Base-by-base conservation (phyloP, 2,329 filamentous ascomycete species). In the Venturia carpophila region DNA sequence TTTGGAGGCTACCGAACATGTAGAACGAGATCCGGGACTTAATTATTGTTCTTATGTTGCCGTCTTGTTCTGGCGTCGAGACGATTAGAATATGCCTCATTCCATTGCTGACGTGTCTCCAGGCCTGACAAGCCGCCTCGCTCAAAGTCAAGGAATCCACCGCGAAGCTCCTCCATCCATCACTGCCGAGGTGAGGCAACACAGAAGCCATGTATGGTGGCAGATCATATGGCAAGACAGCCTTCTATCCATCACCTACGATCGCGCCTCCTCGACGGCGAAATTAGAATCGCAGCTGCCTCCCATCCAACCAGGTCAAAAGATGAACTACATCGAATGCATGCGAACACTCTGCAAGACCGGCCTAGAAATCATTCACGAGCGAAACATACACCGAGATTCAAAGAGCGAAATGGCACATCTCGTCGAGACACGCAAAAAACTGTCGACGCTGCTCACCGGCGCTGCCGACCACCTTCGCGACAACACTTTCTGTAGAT, bases 171-270 rank as follows among this genome's bases (percentile, higher is more conserved):
- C 83, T 43, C 78, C 79, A 27, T 81, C 82, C 58, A 79, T 80
- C 2, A 74, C 80, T 3, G 70, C 76, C 5, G 80, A 84, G 63
- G 74, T 74, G 39, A 75, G 71, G 49, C 71, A 75, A 5, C 68
- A 70, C 10, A 70, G 76, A 37, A 76, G 73, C 66, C 78, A 77
- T 66, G 72, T 77, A 13, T 81, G 79, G 79, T 87, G 84, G 84
- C 83, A 83, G 2, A 79, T 87, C 68, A 79, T 86, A 42, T 87
- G 84, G 84, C 84, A 87, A 70, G 84, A 87, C 69, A 85, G 83
- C 65, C 77, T 87, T 56, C 79, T 87, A 30, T 86, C 84, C 9
- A 80, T 87, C 41, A 86, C 84, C 2, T 87, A 86, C 69, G 84
- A 87, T 69, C 76, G 84, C 47, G 80, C 80, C 1, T 83, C 83